Conservation (phyloP, 805 yeast genomes). For the Nakazawaea sp. region DNA sequence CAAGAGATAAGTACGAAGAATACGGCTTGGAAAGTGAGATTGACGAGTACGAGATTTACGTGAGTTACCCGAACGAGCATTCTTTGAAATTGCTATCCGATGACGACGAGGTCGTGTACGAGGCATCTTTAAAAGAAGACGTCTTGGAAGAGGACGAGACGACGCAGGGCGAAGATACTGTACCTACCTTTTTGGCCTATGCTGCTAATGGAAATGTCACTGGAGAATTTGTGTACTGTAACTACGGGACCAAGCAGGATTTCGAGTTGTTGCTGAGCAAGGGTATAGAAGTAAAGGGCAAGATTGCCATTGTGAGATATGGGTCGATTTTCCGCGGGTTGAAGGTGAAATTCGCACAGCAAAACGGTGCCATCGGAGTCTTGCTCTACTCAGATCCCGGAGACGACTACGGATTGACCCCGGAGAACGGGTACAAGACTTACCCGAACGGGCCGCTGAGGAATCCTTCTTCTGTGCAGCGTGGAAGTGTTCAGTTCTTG, state of each 20-base stretch:
- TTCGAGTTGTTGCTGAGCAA: slow-evolving; percentile 37
- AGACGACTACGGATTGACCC: slow-evolving; percentile 48
- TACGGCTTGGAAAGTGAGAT: slow-evolving; percentile 50
- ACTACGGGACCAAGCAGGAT: slow-evolving; percentile 61
- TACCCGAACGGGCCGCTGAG: slow-evolving; percentile 77
- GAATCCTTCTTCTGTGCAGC: slow-evolving; percentile 67
- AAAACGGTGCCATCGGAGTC: slow-evolving; percentile 61
- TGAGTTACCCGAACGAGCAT: slow-evolving; percentile 57
- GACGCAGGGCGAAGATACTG: slow-evolving; percentile 34
- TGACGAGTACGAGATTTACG: slow-evolving; percentile 53
- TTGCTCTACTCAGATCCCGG: slow-evolving; percentile 65
- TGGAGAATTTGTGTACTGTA: slow-evolving; percentile 56
- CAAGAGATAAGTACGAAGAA: slow-evolving; percentile 48
- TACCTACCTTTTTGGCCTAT: slow-evolving; percentile 74
- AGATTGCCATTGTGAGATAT: slow-evolving; percentile 61
- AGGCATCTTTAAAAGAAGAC: slow-evolving; percentile 51
- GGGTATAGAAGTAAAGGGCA: slow-evolving; percentile 46
- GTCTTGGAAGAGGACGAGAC: slow-evolving; percentile 40
- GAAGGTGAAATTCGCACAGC: slow-evolving; percentile 72
- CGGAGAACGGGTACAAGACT: slow-evolving; percentile 50
- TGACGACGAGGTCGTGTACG: slow-evolving; percentile 29
- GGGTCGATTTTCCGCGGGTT: slow-evolving; percentile 66
- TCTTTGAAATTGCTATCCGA: slow-evolving; percentile 34
- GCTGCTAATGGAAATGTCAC: slow-evolving; percentile 73
- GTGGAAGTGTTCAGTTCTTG: slow-evolving; percentile 67